phyloP scores from a whole-genome alignment of 129 eudicot species.

The Dittrichia graveolens region DNA sequence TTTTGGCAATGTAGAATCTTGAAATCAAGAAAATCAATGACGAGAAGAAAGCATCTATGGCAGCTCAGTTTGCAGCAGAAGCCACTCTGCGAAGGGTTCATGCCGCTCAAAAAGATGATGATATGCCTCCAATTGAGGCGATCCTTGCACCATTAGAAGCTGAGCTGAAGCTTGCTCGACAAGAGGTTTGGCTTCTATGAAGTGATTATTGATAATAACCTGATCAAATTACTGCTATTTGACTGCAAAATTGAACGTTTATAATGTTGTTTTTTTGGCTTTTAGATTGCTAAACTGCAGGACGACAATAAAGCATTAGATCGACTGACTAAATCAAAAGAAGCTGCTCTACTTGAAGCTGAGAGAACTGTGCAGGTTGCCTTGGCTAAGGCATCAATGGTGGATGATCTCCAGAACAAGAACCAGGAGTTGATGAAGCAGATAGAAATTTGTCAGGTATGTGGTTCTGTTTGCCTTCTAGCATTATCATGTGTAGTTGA shows the following conservation, averaged over 20 bases:
- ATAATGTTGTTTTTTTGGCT: slow-evolving; percentile 23
- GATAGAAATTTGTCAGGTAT: slow-evolving; percentile 91
- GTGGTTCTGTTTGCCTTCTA: slow-evolving; percentile 9
- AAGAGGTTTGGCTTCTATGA: slow-evolving; percentile 49
- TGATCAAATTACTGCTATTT: slow-evolving; percentile 7
- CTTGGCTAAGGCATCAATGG: slow-evolving; percentile 91
- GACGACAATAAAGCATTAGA: slow-evolving; percentile 93
- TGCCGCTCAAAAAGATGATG: slow-evolving; percentile 98
- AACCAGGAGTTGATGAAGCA: slow-evolving; percentile 97
- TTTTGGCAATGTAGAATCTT: slow-evolving; percentile 59
- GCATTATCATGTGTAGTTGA: slow-evolving; percentile 1
- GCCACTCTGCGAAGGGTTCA: slow-evolving; percentile 95
- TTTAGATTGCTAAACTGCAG: slow-evolving; percentile 86
- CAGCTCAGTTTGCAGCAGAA: slow-evolving; percentile 97
- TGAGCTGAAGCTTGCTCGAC: slow-evolving; percentile 86
- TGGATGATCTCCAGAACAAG: slow-evolving; percentile 90
- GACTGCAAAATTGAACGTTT: slow-evolving; percentile 6
- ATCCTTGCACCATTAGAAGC: slow-evolving; percentile 93
- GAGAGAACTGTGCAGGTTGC: slow-evolving; percentile 95
- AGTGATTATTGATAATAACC: neutral
- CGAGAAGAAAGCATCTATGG: slow-evolving; percentile 95
- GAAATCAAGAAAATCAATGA: slow-evolving; percentile 88
- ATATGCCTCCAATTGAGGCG: slow-evolving; percentile 97
- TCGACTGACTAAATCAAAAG: slow-evolving; percentile 91
- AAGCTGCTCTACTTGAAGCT: slow-evolving; percentile 93